Conservation (phyloP, 177 flowering plant genomes). For the Vitis hybrid region DNA sequence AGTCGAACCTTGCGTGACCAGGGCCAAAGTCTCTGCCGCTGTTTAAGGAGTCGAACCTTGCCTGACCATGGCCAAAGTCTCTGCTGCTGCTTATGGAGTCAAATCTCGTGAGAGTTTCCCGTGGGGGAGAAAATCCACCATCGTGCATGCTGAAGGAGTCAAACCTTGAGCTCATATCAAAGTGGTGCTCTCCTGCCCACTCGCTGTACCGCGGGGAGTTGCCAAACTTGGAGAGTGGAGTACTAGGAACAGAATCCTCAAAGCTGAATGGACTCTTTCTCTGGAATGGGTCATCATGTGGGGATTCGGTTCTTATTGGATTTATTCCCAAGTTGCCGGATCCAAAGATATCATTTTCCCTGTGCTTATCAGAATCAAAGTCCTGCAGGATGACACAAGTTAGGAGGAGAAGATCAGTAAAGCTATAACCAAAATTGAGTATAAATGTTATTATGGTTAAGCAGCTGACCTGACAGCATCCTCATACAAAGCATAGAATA, state of each 20-base stretch:
- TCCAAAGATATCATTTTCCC: slow-evolving; percentile 53
- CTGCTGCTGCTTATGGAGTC: slow-evolving; percentile 42
- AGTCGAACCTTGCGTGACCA: slow-evolving; percentile 53
- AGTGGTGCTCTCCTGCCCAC: slow-evolving; percentile 50
- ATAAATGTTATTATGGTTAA: too few species aligned
- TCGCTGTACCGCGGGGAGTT: slow-evolving; percentile 59
- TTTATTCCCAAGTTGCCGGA: slow-evolving; percentile 48
- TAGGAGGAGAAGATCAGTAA: slow-evolving; percentile 3
- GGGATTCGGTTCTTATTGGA: slow-evolving; percentile 64
- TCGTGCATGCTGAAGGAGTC: slow-evolving; percentile 55
- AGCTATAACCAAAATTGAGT: neutral
- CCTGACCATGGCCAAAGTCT: slow-evolving; percentile 21
- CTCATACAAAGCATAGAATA: too few species aligned
- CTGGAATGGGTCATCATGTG: slow-evolving; percentile 37
- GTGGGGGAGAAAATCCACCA: slow-evolving; percentile 25
- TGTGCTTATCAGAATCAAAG: slow-evolving; percentile 40
- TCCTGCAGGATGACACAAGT: slow-evolving; percentile 44
- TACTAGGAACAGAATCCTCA: slow-evolving; percentile 78
- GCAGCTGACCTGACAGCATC: too few species aligned
- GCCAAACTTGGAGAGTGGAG: slow-evolving; percentile 64
- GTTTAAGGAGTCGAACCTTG: slow-evolving; percentile 65
- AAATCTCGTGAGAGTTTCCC: slow-evolving; percentile 30
- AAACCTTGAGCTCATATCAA: slow-evolving; percentile 65
- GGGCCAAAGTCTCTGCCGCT: slow-evolving; percentile 61
- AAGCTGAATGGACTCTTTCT: slow-evolving; percentile 57